Evolutionary conservation across 371 early-diverging fungal genomes (phyloP).

Genomic region (Nematocida parisii): DNA sequence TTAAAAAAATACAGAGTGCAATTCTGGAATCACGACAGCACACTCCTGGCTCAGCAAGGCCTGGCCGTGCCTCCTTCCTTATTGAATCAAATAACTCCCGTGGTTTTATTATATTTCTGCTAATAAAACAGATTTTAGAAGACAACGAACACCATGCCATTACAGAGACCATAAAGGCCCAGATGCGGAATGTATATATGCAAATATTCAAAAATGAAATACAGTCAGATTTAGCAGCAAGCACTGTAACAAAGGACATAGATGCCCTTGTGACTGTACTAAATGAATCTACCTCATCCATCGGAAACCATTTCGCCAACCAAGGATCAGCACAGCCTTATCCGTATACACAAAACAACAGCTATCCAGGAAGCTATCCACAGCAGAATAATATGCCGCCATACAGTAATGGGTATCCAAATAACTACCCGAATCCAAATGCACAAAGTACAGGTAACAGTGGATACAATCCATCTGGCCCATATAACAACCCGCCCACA

Average conservation of each 20-base stretch:
- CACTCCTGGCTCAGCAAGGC: neutral
- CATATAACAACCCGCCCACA: neutral
- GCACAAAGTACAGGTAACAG: neutral
- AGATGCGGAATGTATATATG: constrained; percentile 4
- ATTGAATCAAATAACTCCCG: constrained; percentile 25
- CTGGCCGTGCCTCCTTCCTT: neutral
- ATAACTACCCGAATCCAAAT: neutral
- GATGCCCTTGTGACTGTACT: neutral
- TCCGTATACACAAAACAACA: neutral
- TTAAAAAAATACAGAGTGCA: constrained; percentile 22
- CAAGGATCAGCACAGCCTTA: neutral
- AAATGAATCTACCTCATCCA: neutral
- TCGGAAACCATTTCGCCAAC: neutral
- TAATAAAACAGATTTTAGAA: constrained; percentile 22
- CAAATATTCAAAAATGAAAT: constrained; percentile 15
- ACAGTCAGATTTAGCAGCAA: neutral
- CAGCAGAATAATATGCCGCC: neutral
- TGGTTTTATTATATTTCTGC: constrained; percentile 9
- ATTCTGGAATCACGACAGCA: neutral
- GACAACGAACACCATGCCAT: neutral
- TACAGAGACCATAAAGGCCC: neutral
- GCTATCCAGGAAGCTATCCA: neutral
- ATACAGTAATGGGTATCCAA: neutral
- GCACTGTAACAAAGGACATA: neutral
- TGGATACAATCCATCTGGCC: neutral